phyloP scores from a whole-genome alignment of 202 grass and related monocot species.

The Zoysia matrella region DNA sequence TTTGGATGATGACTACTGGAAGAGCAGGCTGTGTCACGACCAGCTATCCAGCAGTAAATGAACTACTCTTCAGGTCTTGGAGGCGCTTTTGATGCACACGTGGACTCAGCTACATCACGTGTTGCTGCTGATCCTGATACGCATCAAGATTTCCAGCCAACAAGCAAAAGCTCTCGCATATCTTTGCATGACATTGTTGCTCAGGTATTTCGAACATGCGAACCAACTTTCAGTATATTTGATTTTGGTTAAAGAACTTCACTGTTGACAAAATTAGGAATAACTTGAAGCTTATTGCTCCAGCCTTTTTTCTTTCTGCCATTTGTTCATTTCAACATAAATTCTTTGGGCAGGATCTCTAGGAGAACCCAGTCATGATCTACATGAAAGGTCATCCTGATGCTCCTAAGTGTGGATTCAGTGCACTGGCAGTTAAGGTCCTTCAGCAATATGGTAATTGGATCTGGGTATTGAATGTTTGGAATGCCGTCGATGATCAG shows the following conservation, averaged over 20 bases:
- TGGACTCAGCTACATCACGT: slow-evolving; percentile 41
- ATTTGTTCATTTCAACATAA: slow-evolving; percentile 25
- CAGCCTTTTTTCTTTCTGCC: background rate
- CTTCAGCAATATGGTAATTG: slow-evolving; percentile 81
- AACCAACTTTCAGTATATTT: slow-evolving; percentile 11
- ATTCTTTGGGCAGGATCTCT: slow-evolving; percentile 68
- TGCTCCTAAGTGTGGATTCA: slow-evolving; percentile 88
- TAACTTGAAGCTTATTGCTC: slow-evolving; percentile 9
- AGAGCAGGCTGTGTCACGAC: slow-evolving; percentile 51
- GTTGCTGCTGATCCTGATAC: slow-evolving; percentile 79
- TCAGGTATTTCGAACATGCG: slow-evolving; percentile 55
- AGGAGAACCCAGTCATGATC: slow-evolving; percentile 74
- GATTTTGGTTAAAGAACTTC: background rate
- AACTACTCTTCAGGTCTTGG: slow-evolving; percentile 54
- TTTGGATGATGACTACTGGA: slow-evolving; percentile 23
- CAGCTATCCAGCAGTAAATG: slow-evolving; percentile 58
- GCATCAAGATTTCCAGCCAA: slow-evolving; percentile 91
- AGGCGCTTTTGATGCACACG: slow-evolving; percentile 40
- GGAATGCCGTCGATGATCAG: background rate
- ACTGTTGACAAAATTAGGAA: background rate
- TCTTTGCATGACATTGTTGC: slow-evolving; percentile 63
- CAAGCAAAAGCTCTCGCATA: slow-evolving; percentile 67
- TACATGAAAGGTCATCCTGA: slow-evolving; percentile 94
- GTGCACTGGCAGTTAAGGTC: slow-evolving; percentile 91
- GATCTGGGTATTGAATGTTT: background rate